A percentile compares a stretch with the other conserved stretches of the same genome.
Evolutionary conservation across 148 eudicot genomes (phyloP).

Genomic region (Tetragonia tetragonoides): DNA sequence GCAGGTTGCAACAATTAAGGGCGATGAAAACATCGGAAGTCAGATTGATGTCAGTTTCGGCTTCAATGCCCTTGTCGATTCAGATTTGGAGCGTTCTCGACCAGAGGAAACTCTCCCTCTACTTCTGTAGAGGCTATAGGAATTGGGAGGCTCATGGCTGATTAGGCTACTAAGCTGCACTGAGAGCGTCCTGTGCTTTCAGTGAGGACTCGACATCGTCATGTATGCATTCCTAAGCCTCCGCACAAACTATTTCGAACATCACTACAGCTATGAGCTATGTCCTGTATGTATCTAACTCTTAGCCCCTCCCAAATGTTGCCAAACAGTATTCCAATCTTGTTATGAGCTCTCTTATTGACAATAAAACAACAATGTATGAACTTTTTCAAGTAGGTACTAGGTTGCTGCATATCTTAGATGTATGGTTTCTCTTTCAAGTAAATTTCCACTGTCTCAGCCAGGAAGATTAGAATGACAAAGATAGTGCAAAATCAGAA

Average conservation of each 20-base stretch:
- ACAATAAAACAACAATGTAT: neutral
- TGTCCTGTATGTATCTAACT: neutral
- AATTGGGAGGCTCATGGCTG: neutral
- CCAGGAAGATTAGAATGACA: too few relatives aligned
- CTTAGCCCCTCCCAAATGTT: neutral
- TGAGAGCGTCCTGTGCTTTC: neutral
- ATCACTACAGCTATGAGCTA: neutral
- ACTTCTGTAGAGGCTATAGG: slow-evolving; percentile 12
- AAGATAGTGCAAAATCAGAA: too few relatives aligned
- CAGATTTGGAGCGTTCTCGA: neutral
- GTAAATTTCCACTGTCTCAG: too few relatives aligned
- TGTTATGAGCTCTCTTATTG: slow-evolving; percentile 7
- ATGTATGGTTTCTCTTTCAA: neutral
- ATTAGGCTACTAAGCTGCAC: neutral
- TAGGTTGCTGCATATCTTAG: neutral
- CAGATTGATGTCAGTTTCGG: neutral
- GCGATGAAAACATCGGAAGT: neutral
- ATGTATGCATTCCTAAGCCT: neutral
- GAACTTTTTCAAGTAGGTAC: neutral
- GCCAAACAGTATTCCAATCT: neutral
- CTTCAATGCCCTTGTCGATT: neutral
- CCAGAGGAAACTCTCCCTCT: slow-evolving; percentile 25
- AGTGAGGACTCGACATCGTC: neutral
- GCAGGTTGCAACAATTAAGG: slow-evolving; percentile 19
- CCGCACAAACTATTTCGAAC: neutral